Evolutionary conservation across 495 filamentous ascomycete genomes (phyloP).

Genomic region (Bryoglossum gracile): DNA sequence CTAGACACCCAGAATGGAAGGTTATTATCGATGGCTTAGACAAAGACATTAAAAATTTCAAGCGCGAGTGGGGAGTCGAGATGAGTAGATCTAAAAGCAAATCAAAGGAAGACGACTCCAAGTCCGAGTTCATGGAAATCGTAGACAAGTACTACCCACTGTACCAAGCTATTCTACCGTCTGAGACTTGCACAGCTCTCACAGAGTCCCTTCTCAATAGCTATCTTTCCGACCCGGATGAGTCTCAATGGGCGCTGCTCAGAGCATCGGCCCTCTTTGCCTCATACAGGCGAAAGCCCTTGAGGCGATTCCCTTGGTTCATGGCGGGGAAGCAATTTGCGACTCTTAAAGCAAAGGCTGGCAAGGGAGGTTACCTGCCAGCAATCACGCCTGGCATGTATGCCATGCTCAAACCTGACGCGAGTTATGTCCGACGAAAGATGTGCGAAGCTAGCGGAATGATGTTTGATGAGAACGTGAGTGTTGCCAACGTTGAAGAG

Average conservation of each 20-base stretch:
- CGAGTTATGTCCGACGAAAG: background rate
- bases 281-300: background rate
- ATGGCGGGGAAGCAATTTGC: background rate
- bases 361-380: background rate
- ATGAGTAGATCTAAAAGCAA: no score
- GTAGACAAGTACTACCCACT: background rate
- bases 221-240: background rate
- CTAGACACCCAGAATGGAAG: constrained; percentile 21
- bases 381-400: background rate
- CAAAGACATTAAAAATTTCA: constrained; percentile 27
- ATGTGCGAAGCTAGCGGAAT: background rate
- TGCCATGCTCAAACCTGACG: background rate
- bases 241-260: background rate
- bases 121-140: background rate
- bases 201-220: background rate
- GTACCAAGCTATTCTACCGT: background rate
- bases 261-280: background rate
- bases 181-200: background rate
- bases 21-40: constrained; percentile 30
- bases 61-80: constrained; percentile 5
- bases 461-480: background rate
- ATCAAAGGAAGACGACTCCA: background rate
- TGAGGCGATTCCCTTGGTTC: background rate
- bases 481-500: background rate
- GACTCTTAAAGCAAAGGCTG: background rate